Percentiles rank a stretch among this genome's conserved stretches.
Conservation (phyloP, 306 rosid species). For the Fagus sylvatica region DNA sequence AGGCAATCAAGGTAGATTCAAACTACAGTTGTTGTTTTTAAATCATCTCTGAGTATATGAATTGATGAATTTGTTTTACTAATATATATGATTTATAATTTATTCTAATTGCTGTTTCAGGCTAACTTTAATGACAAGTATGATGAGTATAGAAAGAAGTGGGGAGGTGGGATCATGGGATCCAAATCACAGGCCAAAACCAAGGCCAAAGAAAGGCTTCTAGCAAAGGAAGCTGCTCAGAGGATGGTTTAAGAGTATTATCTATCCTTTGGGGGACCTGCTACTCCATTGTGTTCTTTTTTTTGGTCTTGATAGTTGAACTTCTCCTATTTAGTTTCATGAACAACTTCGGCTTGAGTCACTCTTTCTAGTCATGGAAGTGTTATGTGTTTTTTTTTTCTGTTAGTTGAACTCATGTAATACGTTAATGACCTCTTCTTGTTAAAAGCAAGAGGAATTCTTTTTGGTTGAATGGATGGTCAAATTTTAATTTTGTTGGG, state of each 20-base stretch:
- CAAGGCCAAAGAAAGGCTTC: slow-evolving; percentile 62
- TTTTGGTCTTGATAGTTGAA: not conserved
- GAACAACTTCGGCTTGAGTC: not conserved
- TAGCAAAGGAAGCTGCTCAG: slow-evolving; percentile 85
- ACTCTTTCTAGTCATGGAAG: not conserved
- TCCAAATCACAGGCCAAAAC: slow-evolving; percentile 81
- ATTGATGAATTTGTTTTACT: not conserved
- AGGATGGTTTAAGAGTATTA: slow-evolving; percentile 43
- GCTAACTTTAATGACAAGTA: slow-evolving; percentile 81
- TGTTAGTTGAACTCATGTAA: no score
- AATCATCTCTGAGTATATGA: not conserved
- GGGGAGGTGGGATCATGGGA: slow-evolving; percentile 94
- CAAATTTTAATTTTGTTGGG: no score
- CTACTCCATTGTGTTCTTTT: not conserved
- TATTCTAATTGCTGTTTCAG: slow-evolving; percentile 25
- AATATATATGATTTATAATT: not conserved
- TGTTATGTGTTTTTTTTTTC: not conserved
- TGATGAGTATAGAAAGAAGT: slow-evolving; percentile 73
- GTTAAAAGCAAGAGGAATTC: no score
- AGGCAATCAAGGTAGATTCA: slow-evolving; percentile 68
- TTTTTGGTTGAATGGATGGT: no score
- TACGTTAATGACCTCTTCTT: no score
- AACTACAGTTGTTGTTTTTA: not conserved
- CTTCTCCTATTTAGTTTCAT: not conserved
- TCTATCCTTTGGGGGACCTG: not conserved